Base-by-base conservation (phyloP, 805 yeast species). In the Huiozyma sinensis region DNA sequence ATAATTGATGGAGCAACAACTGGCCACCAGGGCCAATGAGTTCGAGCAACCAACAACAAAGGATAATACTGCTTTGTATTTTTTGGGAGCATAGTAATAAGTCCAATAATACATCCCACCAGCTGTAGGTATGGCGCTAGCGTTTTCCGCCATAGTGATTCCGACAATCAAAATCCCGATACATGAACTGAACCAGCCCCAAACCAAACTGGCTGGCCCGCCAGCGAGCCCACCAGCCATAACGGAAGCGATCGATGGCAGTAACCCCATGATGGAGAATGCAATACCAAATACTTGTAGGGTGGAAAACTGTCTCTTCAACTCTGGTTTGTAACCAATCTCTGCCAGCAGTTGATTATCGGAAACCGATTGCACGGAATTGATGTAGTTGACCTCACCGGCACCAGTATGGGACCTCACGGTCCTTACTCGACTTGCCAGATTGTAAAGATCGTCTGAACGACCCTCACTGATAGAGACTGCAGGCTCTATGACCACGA, bases 41-140 rank as follows among this genome's bases (percentile, higher is more conserved):
- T 82, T 81, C 6, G 83, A 71, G 53, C 79, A 73, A 5, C 88
- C 90, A 47, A 81, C 77, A 37, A 81, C 55, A 53, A 73, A 81
- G 37, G 81, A 75, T 31, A 79, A 58, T 0, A 79, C 77, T 13
- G 73, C 71, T 54, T 75, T 70, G 31, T 68, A 51, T 4, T 54
- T 51, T 40, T 67, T 72, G 1, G 86, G 88, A 28, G 87, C 77
- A 56, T 77, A 81, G 56, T 77, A 71, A 59, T 70, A 77, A 1
- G 84, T 76, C 79, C 83, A 78, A 60, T 74, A 77, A 56, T 79
- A 83, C 35, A 82, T 64, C 7, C 89, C 89, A 44, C 89, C 89
- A 17, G 83, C 75, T 1, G 89, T 81, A 28, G 90, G 89, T 50
- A 79, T 73, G 1, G 87, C 74, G 33, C 81, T 72, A 1, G 82